Conservation (phyloP, 139 green algal genomes). For the Chlorella sp. region DNA sequence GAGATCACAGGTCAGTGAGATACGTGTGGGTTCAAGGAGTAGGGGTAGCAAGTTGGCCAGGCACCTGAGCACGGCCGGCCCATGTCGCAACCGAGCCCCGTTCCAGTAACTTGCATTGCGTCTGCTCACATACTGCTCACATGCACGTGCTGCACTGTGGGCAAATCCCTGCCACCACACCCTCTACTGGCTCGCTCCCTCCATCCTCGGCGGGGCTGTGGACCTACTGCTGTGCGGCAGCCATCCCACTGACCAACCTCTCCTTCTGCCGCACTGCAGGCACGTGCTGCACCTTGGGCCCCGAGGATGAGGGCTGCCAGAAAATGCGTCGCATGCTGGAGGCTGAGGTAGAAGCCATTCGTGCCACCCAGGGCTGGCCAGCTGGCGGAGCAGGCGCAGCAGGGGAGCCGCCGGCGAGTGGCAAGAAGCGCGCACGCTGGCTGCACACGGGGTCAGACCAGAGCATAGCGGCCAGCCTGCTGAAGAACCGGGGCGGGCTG, state of each 20-base stretch:
- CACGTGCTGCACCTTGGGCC: neutral
- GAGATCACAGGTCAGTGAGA: slow-evolving; percentile 5
- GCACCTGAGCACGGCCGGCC: neutral
- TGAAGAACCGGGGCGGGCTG: slow-evolving; percentile 2
- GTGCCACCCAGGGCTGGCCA: neutral
- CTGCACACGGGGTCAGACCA: neutral
- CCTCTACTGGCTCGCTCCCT: no score
- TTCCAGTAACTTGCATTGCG: neutral
- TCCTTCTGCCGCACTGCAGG: neutral
- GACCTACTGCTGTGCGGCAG: neutral
- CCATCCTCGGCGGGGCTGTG: no score
- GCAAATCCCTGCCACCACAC: no score
- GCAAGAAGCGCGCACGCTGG: slow-evolving; percentile 28
- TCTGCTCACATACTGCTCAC: neutral
- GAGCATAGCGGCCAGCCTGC: neutral
- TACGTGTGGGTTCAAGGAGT: neutral
- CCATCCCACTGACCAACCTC: neutral
- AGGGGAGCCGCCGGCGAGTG: neutral
- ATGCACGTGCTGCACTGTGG: no score
- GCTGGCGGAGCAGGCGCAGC: neutral
- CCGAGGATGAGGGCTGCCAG: slow-evolving; percentile 26
- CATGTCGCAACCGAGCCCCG: neutral
- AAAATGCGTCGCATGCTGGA: slow-evolving; percentile 64
- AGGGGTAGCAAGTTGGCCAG: neutral
- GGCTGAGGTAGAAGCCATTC: slow-evolving; percentile 64